Conservation (phyloP, 208 protist genomes). For the Acanthamoeba royreba region DNA sequence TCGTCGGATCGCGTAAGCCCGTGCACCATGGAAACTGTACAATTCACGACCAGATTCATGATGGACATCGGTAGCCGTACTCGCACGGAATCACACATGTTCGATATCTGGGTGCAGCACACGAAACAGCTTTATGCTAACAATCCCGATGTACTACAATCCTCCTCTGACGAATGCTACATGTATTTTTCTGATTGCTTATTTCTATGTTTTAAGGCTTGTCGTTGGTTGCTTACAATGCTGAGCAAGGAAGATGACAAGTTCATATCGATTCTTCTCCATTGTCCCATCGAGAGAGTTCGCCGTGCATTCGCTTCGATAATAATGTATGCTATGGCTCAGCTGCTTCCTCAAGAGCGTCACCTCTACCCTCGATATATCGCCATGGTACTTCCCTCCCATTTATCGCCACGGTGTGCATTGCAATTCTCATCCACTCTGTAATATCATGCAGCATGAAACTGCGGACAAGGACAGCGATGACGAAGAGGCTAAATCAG, state of each 20-base stretch:
- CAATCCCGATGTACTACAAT: too few relatives aligned
- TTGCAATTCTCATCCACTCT: neutral
- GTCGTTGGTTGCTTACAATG: conserved; percentile 34
- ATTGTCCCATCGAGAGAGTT: conserved; percentile 27
- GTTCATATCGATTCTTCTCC: neutral
- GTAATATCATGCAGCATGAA: neutral
- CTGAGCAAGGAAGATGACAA: neutral
- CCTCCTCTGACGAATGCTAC: too few relatives aligned
- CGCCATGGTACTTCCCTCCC: neutral
- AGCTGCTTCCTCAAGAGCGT: neutral
- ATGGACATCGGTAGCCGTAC: conserved; percentile 28
- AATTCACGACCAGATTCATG: conserved; percentile 36
- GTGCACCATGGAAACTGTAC: neutral
- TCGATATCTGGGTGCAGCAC: conserved; percentile 36
- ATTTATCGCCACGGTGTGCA: neutral
- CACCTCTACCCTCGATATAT: neutral
- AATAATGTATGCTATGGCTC: neutral
- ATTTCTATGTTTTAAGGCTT: too few relatives aligned
- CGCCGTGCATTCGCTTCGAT: neutral
- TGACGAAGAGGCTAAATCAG: too few relatives aligned
- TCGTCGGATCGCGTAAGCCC: neutral
- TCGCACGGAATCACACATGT: neutral
- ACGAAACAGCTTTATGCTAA: neutral
- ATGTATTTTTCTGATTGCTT: too few relatives aligned
- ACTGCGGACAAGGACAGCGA: neutral